Evolutionary conservation across 208 protist genomes (phyloP), one percentile per base, ranked within the genome.

Genomic region (Angomonas ambiguus): DNA sequence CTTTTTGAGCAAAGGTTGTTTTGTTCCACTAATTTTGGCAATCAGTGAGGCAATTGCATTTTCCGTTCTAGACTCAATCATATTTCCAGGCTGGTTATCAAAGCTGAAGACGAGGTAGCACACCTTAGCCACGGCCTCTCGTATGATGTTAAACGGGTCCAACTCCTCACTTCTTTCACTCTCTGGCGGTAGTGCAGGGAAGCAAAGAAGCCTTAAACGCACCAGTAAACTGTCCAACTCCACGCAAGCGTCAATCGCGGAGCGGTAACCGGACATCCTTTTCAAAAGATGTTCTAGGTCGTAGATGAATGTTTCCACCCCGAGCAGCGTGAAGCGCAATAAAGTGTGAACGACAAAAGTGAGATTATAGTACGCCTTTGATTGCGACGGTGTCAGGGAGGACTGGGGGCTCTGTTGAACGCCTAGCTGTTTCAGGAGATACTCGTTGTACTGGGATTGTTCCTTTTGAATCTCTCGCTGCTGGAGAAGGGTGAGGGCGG

Each of bases 331-430:
- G 62, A 92, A 95, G 58, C 73, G 61, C n/a, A 95, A 62, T 2
- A 95, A 65, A 25, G 82, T 72, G 45, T 92, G 80, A 27, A 92
- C 78, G 0, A 77, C 89, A 67, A 95, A 95, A 27, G 76, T 81
- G 13, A 95, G 82, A 2, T 80, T 74, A 69, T 84, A 88, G 76
- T 90, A 93, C 31, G 79, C 82, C 62, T 82, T 90, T 38, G 84
- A 82, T 25, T 92, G 71, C 8, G 86, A 82, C 4, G 84, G 77
- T 2, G 82, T 45, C 4, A 82, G 49, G 53, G 60, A 63, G 55
- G 34, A 57, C 51, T 68, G 69, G 65, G 80, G 74, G 27, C 34
- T 58, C 25, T 51, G 20, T 28, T 48, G 61, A 3, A 13, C 22
- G 2, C 82, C 83, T 51, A 88, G 49, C n/a, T 49, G 63, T 10